Evolutionary conservation across 768 basidiomycete genomes (phyloP).

Genomic region (Lactarius trivialis): DNA sequence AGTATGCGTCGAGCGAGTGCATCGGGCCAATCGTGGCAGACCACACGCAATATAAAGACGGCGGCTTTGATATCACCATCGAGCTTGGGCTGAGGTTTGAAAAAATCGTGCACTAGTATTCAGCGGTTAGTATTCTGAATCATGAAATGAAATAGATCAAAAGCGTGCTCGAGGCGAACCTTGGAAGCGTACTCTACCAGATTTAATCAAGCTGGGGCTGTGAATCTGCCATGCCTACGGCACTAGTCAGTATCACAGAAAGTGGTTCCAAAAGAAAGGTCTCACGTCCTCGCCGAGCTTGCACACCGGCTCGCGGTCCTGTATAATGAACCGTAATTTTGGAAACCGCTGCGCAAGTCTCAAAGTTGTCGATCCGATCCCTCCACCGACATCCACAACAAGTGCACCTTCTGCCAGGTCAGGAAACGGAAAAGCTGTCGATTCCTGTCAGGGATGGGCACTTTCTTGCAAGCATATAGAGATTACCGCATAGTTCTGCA

Average conservation of each 20-base stretch:
- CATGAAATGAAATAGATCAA: neutral
- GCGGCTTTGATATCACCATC: conserved; percentile 37
- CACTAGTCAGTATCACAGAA: neutral
- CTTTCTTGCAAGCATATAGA: neutral
- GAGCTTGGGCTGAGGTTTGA: conserved; percentile 44
- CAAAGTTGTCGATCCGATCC: conserved; percentile 51
- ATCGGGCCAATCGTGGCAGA: conserved; percentile 79
- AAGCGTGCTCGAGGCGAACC: conserved; percentile 13
- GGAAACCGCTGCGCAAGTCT: conserved; percentile 37
- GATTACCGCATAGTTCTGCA: conserved; percentile 26
- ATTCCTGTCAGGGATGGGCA: conserved; percentile 6
- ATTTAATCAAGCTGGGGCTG: conserved; percentile 20
- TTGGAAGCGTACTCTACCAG: conserved; percentile 22
- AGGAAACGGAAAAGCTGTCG: conserved; percentile 53
- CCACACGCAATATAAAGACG: conserved; percentile 63
- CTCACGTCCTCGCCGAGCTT: conserved; percentile 38
- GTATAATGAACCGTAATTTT: conserved; percentile 48
- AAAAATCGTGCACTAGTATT: conserved; percentile 63
- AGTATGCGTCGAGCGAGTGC: conserved; percentile 40
- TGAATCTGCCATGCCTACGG: conserved; percentile 22
- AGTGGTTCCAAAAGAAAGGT: neutral
- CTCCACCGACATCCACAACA: conserved; percentile 65
- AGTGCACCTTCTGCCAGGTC: conserved; percentile 43
- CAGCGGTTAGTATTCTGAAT: neutral
- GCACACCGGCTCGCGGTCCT: conserved; percentile 52